phyloP scores from a whole-genome alignment of 176 grass and related monocot species.

The Juncus effusus region DNA sequence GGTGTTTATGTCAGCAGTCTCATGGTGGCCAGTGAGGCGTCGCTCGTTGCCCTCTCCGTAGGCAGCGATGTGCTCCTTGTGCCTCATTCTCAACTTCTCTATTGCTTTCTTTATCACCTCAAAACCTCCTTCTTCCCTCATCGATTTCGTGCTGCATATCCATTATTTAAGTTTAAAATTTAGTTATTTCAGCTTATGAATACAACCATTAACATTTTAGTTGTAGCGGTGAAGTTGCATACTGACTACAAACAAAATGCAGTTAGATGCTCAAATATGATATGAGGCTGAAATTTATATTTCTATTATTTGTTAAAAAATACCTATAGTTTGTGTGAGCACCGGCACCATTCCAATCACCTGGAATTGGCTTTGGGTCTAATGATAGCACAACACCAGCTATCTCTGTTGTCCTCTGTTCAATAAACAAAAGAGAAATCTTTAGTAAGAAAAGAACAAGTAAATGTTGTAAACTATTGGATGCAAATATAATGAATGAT shows the following conservation, averaged over 20 bases:
- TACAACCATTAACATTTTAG: too few relatives aligned
- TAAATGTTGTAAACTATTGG: too few relatives aligned
- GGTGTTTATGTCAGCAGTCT: conserved; percentile 96
- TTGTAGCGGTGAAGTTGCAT: too few relatives aligned
- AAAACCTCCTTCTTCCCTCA: conserved; percentile 66
- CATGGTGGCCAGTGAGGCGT: conserved; percentile 80
- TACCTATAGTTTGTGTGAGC: conserved; percentile 90
- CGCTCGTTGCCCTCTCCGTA: conserved; percentile 93
- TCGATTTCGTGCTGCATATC: conserved; percentile 73
- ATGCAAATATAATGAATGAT: background rate
- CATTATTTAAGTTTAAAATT: background rate
- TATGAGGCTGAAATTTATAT: too few relatives aligned
- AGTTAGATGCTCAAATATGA: too few relatives aligned
- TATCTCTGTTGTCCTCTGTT: conserved; percentile 74
- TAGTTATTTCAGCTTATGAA: too few relatives aligned
- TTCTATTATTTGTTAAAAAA: too few relatives aligned
- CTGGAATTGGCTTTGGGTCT: conserved; percentile 76
- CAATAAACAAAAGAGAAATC: background rate
- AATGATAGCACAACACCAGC: conserved; percentile 62
- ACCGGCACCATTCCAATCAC: conserved; percentile 88
- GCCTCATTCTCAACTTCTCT: conserved; percentile 56
- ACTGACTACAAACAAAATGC: too few relatives aligned
- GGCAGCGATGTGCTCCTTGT: conserved; percentile 78
- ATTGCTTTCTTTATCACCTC: conserved; percentile 86
- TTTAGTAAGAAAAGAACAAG: background rate